Conservation (phyloP, 2,329 filamentous ascomycete species). For the Calonectria pseudoreteaudii region DNA sequence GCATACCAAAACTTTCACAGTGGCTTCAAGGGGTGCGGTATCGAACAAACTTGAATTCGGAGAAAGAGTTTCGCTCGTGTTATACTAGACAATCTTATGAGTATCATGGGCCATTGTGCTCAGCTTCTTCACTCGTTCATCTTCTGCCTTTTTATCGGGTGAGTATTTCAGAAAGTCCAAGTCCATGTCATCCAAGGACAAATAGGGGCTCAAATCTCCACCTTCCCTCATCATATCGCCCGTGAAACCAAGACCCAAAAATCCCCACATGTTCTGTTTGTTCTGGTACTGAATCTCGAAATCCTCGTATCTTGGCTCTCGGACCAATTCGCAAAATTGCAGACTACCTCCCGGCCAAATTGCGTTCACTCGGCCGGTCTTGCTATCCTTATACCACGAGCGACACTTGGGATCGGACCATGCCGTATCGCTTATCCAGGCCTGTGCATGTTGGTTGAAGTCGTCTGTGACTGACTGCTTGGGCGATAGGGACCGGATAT, state of each 20-base stretch:
- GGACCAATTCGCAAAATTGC: constrained; percentile 7
- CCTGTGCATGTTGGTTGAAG: constrained; percentile 14
- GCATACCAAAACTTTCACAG: no score
- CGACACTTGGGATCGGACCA: constrained; percentile 16
- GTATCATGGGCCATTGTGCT: not conserved
- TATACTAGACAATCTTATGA: not conserved
- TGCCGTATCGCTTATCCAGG: constrained; percentile 4
- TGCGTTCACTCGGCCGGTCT: constrained; percentile 14
- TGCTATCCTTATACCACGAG: constrained; percentile 17
- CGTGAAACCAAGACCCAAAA: constrained; percentile 3
- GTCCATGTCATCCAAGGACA: not conserved
- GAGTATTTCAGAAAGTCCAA: not conserved
- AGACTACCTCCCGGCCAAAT: constrained; percentile 17
- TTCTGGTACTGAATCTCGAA: constrained; percentile 17
- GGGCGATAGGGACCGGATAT: not conserved
- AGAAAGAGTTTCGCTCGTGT: not conserved
- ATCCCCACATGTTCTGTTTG: constrained; percentile 11
- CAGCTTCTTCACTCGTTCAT: not conserved
- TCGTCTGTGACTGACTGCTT: constrained; percentile 1
- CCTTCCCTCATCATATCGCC: not conserved
- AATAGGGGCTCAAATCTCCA: constrained; percentile 9
- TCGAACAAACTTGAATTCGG: not conserved
- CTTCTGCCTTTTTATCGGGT: constrained; percentile 5
- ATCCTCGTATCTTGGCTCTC: constrained; percentile 9
- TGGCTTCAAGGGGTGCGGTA: not conserved